Evolutionary conservation across 148 eudicot genomes (phyloP).

Genomic region (Rhododendron molle): DNA sequence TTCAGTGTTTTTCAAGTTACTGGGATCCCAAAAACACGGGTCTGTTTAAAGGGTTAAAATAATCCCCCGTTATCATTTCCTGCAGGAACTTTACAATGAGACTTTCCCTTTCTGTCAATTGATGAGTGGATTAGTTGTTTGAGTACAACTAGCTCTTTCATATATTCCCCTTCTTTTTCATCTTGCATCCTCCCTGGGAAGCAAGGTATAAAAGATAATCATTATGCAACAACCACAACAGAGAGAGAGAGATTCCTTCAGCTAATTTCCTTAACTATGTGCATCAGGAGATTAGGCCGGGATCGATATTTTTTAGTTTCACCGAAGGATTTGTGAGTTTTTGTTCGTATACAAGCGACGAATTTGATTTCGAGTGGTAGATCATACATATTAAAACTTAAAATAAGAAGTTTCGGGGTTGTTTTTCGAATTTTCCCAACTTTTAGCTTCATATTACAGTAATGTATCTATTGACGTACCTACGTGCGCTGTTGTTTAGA

Average conservation of each 20-base stretch:
- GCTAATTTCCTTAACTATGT: not conserved
- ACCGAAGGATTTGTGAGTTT: not conserved
- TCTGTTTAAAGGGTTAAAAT: not conserved
- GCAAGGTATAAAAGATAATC: conserved; percentile 20
- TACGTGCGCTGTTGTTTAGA: not conserved
- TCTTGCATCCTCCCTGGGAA: conserved; percentile 22
- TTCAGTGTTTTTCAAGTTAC: not conserved
- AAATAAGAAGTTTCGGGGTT: not conserved
- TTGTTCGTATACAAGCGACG: not conserved
- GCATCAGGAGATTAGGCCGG: no score
- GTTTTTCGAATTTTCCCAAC: not conserved
- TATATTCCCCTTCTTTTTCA: conserved; percentile 9
- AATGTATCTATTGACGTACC: not conserved
- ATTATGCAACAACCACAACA: not conserved
- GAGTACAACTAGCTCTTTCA: not conserved
- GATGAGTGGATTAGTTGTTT: not conserved
- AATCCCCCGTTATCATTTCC: not conserved
- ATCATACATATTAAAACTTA: not conserved
- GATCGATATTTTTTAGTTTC: no score
- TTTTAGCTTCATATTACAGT: not conserved
- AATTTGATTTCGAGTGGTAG: not conserved
- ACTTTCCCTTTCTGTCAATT: not conserved
- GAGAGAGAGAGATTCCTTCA: not conserved
- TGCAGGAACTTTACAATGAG: not conserved
- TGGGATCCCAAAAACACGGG: not conserved